phyloP scores from a whole-genome alignment of 2,329 filamentous ascomycete species.

The Fulvia fulva region DNA sequence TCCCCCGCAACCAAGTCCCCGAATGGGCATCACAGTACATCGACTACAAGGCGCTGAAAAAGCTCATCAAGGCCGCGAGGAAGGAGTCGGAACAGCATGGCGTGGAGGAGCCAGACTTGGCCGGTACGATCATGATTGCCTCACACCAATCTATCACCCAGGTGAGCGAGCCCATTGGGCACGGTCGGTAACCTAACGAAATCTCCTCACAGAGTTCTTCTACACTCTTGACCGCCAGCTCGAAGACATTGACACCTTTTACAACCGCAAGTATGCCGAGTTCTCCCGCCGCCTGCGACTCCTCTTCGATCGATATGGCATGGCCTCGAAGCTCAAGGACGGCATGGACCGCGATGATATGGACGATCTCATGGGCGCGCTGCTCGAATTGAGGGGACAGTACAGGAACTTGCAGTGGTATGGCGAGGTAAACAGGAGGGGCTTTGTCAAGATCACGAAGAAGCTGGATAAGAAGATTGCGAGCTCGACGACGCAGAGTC shows the following conservation, averaged over 20 bases:
- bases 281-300: conserved; percentile 78
- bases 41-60: conserved; percentile 90
- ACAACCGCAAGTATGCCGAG: conserved; percentile 91
- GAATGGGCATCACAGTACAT: conserved; percentile 83
- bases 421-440: conserved; percentile 89
- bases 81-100: conserved; percentile 40
- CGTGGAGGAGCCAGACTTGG: conserved; percentile 77
- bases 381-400: conserved; percentile 83
- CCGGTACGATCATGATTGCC: conserved; percentile 55
- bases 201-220: conserved; percentile 74
- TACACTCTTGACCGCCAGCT: conserved; percentile 94
- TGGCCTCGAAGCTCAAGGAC: conserved; percentile 63
- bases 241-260: conserved; percentile 93
- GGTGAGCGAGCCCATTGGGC: conserved; percentile 34
- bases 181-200: conserved; percentile 24
- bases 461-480: conserved; percentile 94
- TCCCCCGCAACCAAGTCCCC: conserved; percentile 78
- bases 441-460: conserved; percentile 98
- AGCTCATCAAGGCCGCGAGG: conserved; percentile 80
- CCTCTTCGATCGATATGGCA: conserved; percentile 82
- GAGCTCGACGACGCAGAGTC: conserved; percentile 67
- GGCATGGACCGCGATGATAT: conserved; percentile 81
- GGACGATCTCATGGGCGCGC: conserved; percentile 83
- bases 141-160: conserved; percentile 31
- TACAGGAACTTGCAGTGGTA: conserved; percentile 95